phyloP scores from a whole-genome alignment of 1,284 basidiomycete species.

The Cryptococcus floricola region DNA sequence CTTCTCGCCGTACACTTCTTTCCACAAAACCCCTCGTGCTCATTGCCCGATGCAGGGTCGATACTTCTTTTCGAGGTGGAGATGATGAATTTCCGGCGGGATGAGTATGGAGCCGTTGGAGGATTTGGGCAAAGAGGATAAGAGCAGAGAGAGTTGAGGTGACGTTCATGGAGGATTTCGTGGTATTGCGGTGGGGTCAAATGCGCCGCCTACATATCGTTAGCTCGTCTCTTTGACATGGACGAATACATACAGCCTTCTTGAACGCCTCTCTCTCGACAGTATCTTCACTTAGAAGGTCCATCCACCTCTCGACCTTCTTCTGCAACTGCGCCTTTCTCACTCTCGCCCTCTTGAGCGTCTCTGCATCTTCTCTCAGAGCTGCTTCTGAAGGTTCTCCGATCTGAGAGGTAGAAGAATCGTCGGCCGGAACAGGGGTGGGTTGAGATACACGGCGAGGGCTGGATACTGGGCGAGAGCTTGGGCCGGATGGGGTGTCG shows the following conservation, averaged over 20 bases:
- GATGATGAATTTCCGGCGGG: constrained; percentile 23
- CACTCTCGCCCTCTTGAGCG: constrained; percentile 2
- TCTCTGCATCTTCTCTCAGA: constrained; percentile 2
- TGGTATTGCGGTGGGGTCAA: constrained; percentile 27
- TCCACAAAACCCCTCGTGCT: constrained; percentile 35
- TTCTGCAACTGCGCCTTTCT: constrained; percentile 13
- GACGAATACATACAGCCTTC: constrained; percentile 19
- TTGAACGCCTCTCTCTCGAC: constrained; percentile 21
- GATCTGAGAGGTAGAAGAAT: no score
- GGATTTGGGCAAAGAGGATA: constrained; percentile 34
- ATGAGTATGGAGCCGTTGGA: constrained; percentile 24
- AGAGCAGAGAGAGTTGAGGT: constrained; percentile 37
- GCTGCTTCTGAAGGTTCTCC: neutral
- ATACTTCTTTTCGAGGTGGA: constrained; percentile 25
- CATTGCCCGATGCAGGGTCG: constrained; percentile 31
- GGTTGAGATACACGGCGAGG: neutral
- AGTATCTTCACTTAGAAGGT: constrained; percentile 29
- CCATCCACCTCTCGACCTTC: constrained; percentile 27
- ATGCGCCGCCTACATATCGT: constrained; percentile 7
- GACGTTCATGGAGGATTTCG: constrained; percentile 37
- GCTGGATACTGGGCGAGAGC: neutral
- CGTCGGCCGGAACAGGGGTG: neutral
- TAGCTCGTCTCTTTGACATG: neutral
- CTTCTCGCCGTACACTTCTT: constrained; percentile 23
- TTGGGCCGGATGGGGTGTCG: neutral